A percentile compares a stretch with the other conserved stretches of the same genome.
These are phyloP conservation scores for Rhodotorula glutinis DNA, from an alignment of 1,284 basidiomycete species.

Conservation along the genomic window DNA sequence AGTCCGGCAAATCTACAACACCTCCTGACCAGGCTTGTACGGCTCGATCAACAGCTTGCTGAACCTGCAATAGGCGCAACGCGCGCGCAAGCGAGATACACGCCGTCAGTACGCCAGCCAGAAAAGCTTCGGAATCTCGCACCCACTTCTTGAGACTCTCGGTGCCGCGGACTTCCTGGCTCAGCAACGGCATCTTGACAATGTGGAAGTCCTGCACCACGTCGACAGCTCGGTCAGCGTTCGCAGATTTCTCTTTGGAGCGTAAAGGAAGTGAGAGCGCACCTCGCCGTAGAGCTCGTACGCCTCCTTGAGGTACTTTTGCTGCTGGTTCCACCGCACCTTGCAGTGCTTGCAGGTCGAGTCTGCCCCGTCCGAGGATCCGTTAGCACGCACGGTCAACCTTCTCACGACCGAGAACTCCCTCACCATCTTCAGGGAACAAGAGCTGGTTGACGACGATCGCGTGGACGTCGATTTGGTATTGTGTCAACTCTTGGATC, in stretches of 20 bases:
- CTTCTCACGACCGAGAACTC: too few relatives aligned
- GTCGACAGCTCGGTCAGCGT: not conserved
- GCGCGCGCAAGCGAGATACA: too few relatives aligned
- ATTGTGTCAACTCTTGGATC: slow-evolving; percentile 91
- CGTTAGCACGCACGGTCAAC: too few relatives aligned
- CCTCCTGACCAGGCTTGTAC: slow-evolving; percentile 22
- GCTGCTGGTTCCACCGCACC: slow-evolving; percentile 95
- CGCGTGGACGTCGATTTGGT: slow-evolving; percentile 98
- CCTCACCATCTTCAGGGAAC: slow-evolving; percentile 77
- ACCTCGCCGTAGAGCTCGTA: slow-evolving; percentile 72
- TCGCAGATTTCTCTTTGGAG: too few relatives aligned
- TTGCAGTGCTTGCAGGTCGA: slow-evolving; percentile 93
- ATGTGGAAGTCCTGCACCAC: slow-evolving; percentile 81
- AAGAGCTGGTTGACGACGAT: slow-evolving; percentile 97
- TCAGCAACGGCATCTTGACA: slow-evolving; percentile 83
- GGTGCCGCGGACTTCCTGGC: slow-evolving; percentile 93
- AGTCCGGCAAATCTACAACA: slow-evolving; percentile 9
- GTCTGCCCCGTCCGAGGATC: slow-evolving; percentile 48
- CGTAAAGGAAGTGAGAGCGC: not conserved
- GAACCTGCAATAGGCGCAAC: slow-evolving; percentile 33
- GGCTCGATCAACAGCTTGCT: slow-evolving; percentile 44
- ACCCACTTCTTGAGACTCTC: slow-evolving; percentile 77
- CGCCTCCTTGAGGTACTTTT: slow-evolving; percentile 90
- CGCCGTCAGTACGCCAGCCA: not conserved
- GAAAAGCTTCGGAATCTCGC: too few relatives aligned